A percentile compares a stretch with the other conserved stretches of the same genome.
Conservation (phyloP, 345 rosid species). For the Lepidium didymum region DNA sequence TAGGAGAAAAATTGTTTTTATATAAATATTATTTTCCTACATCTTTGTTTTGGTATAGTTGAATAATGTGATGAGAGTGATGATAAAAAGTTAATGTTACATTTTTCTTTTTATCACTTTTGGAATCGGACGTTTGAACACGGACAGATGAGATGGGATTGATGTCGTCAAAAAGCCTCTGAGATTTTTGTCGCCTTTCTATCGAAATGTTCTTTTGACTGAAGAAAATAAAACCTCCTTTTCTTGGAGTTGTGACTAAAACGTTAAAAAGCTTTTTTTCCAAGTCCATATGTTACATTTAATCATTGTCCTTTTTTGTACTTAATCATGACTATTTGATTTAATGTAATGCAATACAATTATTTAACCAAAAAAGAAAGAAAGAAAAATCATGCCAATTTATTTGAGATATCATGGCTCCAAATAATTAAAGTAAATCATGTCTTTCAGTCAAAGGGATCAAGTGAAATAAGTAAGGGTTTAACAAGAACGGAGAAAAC, state of each 20-base stretch:
- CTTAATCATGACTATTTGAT: neutral
- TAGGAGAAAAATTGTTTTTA: too few relatives aligned
- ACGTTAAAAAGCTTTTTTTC: conserved; percentile 1
- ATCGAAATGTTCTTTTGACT: conserved; percentile 26
- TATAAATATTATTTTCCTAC: neutral
- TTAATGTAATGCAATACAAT: too few relatives aligned
- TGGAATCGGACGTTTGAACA: conserved; percentile 21
- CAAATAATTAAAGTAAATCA: too few relatives aligned
- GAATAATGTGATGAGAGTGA: neutral
- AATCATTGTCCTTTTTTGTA: neutral
- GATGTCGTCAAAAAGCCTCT: conserved; percentile 21
- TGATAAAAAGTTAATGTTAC: neutral
- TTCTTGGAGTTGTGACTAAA: neutral
- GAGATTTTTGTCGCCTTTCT: conserved; percentile 24
- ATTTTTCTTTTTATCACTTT: neutral
- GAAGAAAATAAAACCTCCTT: neutral
- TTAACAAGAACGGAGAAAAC: too few relatives aligned
- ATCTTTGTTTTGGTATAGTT: neutral
- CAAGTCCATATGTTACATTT: neutral
- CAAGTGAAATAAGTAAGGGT: too few relatives aligned
- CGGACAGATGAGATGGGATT: conserved; percentile 22
- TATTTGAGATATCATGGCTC: too few relatives aligned
- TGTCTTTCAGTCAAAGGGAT: too few relatives aligned
- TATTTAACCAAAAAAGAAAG: too few relatives aligned
- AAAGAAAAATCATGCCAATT: too few relatives aligned